These are phyloP conservation scores for Hypoxylon sp. DNA, from an alignment of 2,329 filamentous ascomycete genomes.

Conservation along the genomic window DNA sequence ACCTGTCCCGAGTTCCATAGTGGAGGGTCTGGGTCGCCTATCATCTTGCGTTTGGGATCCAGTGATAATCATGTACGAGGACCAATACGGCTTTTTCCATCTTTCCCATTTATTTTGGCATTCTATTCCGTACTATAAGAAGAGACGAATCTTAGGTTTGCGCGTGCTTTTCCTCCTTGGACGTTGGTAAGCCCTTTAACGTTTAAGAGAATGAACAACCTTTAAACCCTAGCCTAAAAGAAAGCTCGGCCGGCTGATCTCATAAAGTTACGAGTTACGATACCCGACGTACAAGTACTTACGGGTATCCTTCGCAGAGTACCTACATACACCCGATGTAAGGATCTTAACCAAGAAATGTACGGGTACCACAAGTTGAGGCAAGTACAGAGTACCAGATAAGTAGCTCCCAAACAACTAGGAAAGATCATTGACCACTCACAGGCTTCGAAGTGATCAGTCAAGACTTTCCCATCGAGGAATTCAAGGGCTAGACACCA, in stretches of 20 bases:
- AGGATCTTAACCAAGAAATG: slow-evolving; percentile 24
- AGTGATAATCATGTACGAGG: slow-evolving; percentile 36
- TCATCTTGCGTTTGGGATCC: slow-evolving; percentile 33
- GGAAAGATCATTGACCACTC: slow-evolving; percentile 38
- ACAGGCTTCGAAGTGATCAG: slow-evolving; percentile 36
- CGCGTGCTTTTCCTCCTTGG: neutral
- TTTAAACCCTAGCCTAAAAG: slow-evolving; percentile 23
- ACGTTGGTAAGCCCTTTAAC: slow-evolving; percentile 14
- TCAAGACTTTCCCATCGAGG: slow-evolving; percentile 38
- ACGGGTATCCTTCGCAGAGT: slow-evolving; percentile 2
- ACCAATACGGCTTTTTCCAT: slow-evolving; percentile 26
- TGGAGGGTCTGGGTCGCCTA: slow-evolving; percentile 40
- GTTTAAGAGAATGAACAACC: slow-evolving; percentile 19
- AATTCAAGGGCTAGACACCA: slow-evolving; percentile 39
- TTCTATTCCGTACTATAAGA: slow-evolving; percentile 16
- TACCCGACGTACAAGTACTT: slow-evolving; percentile 22
- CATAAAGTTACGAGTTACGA: slow-evolving; percentile 19
- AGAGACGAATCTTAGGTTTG: neutral
- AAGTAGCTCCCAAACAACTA: slow-evolving; percentile 26
- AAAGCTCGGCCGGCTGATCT: slow-evolving; percentile 27
- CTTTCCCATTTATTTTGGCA: slow-evolving; percentile 5
- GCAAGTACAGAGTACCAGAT: slow-evolving; percentile 30
- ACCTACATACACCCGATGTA: slow-evolving; percentile 28
- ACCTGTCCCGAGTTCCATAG: slow-evolving; percentile 44
- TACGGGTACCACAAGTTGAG: slow-evolving; percentile 27